phyloP scores from a whole-genome alignment of 768 basidiomycete species.

The Calocera cornea region DNA sequence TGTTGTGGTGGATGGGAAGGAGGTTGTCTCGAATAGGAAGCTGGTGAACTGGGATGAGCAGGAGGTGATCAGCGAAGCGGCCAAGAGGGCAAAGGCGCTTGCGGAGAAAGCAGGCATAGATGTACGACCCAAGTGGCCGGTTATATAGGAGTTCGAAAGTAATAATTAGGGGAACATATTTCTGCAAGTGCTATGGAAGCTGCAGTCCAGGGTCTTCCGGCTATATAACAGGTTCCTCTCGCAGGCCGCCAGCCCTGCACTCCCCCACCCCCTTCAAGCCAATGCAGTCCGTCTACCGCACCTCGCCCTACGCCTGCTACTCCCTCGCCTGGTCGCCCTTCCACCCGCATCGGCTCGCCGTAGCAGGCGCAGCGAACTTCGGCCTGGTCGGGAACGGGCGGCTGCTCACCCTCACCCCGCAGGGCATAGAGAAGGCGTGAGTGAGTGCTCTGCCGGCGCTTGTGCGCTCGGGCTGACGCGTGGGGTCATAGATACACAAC shows the following conservation, averaged over 20 bases:
- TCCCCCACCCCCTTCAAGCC: neutral
- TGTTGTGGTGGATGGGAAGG: neutral
- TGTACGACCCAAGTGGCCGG: neutral
- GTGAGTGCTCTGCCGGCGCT: conserved; percentile 19
- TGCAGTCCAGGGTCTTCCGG: neutral
- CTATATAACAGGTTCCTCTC: neutral
- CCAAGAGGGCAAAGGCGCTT: neutral
- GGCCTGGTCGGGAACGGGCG: conserved; percentile 92
- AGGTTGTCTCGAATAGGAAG: neutral
- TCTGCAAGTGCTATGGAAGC: neutral
- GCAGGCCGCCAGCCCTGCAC: neutral
- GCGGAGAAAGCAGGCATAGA: neutral
- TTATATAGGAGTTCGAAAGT: neutral
- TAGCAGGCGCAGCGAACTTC: conserved; percentile 82
- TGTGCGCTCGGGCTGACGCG: neutral
- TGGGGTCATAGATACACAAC: conserved; percentile 25
- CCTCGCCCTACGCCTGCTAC: conserved; percentile 77
- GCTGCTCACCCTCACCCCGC: conserved; percentile 31
- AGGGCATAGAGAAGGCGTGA: conserved; percentile 19
- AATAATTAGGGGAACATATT: neutral
- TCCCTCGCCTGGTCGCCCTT: conserved; percentile 76
- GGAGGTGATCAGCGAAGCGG: neutral
- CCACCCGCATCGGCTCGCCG: conserved; percentile 54
- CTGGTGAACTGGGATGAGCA: neutral
- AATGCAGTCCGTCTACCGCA: conserved; percentile 32